Base-by-base conservation (phyloP, 768 basidiomycete genomes). In the Leccinum fibrillosum region DNA sequence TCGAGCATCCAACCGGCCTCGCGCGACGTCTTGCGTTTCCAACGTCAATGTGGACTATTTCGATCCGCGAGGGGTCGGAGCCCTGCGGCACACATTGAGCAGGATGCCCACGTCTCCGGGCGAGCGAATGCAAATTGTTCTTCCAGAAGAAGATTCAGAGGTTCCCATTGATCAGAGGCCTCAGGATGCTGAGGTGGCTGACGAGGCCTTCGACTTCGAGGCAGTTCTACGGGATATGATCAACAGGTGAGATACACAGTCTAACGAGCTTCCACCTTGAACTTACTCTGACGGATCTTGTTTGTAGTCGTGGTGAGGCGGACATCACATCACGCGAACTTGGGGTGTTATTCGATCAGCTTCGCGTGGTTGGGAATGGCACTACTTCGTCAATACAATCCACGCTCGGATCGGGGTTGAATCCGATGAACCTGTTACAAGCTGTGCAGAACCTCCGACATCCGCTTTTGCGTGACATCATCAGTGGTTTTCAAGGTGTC, bases 401-500 rank as follows among this genome's bases (percentile, higher is more conserved):
- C 1, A 90, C 86, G 0, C 68, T 94, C 4, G 84, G 82, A n/a
- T 86, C 86, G 25, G 66, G 80, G 3, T 74, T 90, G 49, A 83
- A 89, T 68, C 84, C 83, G 0, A 49, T 75, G 21, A 69, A 80
- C 35, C 66, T 84, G 10, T 4, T 81, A 3, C 70, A 75, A 30
- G 71, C 67, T 5, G 63, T 90, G 1, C 78, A 77, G 32, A 74
- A 74, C 1, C 51, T 76, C 5, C 77, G 83, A 30, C 84, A 89
- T 52, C 88, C 90, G 1, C 82, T 83, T 10, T 69, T 86, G 2
- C 80, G 85, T 21, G 81, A 75, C 49, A 81, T 88, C 34, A 67
- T 87, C 1, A 62, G 64, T 26, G 80, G 79, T 4, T 85, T 84
- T 66, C 79, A 81, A 39, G 86, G 86, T 42, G 75, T 81, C 12